Evolutionary conservation across 2,329 filamentous ascomycete species (phyloP), one percentile per base, ranked within the genome.

Genomic region (Calonectria hongkongensis): DNA sequence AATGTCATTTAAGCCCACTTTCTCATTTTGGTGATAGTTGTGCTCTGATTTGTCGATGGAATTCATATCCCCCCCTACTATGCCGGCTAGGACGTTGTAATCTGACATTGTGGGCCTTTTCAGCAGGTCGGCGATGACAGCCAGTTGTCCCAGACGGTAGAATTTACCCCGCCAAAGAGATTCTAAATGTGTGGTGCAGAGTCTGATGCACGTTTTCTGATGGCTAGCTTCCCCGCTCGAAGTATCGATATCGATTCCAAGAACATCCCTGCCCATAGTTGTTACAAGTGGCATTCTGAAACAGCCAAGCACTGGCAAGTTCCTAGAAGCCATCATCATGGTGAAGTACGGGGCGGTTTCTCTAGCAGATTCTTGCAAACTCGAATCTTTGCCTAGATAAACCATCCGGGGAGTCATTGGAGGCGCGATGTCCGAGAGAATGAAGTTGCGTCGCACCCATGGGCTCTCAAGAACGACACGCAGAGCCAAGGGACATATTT

Each of bases 41-140:
- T 73, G 43, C 21, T 72, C 72, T 5, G 48, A 66, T 5, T 41
- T 33, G 2, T 68, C 43, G 13, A 71, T 45, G 2, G 68, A n/a
- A 56, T 71, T 73, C 68, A 73, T 71, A 28, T 73, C 72, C 15
- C 72, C 68, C 3, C 58, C 71, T 7, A 73, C 72, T 12, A 73
- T 15, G 9, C 68, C 68, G 10, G 3, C 68, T 7, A 51, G 9
- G 10, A 73, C 7, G 27, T 16, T 43, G 15, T 16, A 45, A 1
- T 39, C 41, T 30, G 64, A n/a, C 10, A 43, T 36, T 4, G 18
- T 30, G 16, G 63, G 12, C 3, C 15, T 7, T 28, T 68, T 71
- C 5, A 73, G 21, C 3, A 73, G 15, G n/a, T 60, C 58, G 0
- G 72, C 67, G 16, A 73, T 66, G n/a, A 62, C 39, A 9, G 33